Evolutionary conservation across 305 asterid species (phyloP), one percentile per base, ranked within the genome.

Genomic region (Fraxinus latifolia): DNA sequence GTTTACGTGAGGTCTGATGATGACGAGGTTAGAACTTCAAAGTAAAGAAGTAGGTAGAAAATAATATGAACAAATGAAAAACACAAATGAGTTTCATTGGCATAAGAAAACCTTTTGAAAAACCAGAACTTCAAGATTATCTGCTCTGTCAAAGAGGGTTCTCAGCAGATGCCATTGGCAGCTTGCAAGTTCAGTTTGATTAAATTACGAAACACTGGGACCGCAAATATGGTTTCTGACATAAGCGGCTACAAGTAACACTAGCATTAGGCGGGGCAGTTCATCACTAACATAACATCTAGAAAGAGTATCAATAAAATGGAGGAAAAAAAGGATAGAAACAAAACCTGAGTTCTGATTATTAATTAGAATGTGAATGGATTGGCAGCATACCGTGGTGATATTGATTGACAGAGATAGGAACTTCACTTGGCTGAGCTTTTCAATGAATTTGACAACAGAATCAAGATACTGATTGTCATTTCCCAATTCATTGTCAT

Each of bases 121-220:
- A 17, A 12, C 53, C 25, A 82, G 77, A 27, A 21, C 25, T 82
- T 70, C 60, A 32, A 82, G 73, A 31, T 67, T 82, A 14, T 60
- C 34, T 9, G 84, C 84, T 42, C 25, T 32, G 68, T 44, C 73
- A 21, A 82, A 77, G 42, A 82, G 55, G 33, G 23, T 33, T 19
- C 37, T 3, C 39, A 82, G 33, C 7, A 77, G 50, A 65, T 27
- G 53, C 77, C 80, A 65, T 62, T 81, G 60, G 21, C 21, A n/a
- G 70, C 58, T 34, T 7, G 50, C 34, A 65, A 44, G 15, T 65
- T 19, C 29, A 81, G 77, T 29, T 81, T 19, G 80, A 36, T 31
- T 32, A 81, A 76, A 67, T 76, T 81, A 42, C n/a, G 14, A 14
- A 82, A 77, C 72, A 17, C 34, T 7, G 33, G 5, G 1, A 37